Evolutionary conservation across 352 stramenopile species (phyloP).

Genomic region (Phytophthora brassicae): DNA sequence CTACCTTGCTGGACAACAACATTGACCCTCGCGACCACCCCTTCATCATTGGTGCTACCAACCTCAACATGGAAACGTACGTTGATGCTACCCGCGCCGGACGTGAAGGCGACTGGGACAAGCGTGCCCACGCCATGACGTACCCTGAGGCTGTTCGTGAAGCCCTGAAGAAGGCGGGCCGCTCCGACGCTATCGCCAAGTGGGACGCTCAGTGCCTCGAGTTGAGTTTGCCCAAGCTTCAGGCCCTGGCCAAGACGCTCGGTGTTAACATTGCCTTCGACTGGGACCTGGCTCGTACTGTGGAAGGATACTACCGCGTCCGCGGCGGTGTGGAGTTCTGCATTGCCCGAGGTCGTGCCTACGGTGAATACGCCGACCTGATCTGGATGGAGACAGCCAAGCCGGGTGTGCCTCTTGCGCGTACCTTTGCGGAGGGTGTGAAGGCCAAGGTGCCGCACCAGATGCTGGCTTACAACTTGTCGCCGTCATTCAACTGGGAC

Average conservation of each 20-base stretch:
- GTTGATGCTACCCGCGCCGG: conserved; percentile 72
- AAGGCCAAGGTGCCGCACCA: conserved; percentile 92
- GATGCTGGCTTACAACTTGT: conserved; percentile 99
- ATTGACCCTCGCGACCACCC: conserved; percentile 97
- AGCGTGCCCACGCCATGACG: conserved; percentile 93
- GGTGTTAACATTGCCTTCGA: conserved; percentile 91
- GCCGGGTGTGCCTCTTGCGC: conserved; percentile 93
- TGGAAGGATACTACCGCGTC: conserved; percentile 98
- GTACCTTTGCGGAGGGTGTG: conserved; percentile 93
- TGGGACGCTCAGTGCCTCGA: conserved; percentile 84
- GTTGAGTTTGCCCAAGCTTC: conserved; percentile 73
- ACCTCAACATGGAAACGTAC: conserved; percentile 87
- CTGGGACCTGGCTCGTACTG: conserved; percentile 95
- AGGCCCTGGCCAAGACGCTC: conserved; percentile 77
- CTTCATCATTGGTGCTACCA: conserved; percentile 96
- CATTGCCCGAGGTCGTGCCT: conserved; percentile 94
- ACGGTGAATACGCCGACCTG: conserved; percentile 94
- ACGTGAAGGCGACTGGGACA: conserved; percentile 87
- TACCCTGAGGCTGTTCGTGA: conserved; percentile 95
- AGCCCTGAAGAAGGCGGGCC: conserved; percentile 64
- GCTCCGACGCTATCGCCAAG: conserved; percentile 70
- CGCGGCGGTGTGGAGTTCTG: conserved; percentile 96
- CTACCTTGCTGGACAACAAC: conserved; percentile 97
- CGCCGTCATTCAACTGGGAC: conserved; percentile 99
- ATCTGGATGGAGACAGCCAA: conserved; percentile 99